These are phyloP conservation scores for Ambrosiella beaveri DNA, from an alignment of 2,329 filamentous ascomycete species.

Conservation along the genomic window DNA sequence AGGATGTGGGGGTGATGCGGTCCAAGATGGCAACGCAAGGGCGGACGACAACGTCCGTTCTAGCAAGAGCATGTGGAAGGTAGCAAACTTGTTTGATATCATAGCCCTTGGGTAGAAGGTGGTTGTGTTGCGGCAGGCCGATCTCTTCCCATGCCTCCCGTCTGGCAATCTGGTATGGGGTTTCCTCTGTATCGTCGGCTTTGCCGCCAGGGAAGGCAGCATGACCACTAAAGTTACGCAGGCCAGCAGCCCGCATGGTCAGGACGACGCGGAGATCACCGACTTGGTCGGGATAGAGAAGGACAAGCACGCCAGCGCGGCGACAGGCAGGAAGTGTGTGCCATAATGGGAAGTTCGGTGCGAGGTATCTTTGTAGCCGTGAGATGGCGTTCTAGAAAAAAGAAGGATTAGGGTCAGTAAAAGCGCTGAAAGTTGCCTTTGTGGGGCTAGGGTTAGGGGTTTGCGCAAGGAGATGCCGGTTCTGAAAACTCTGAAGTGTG, in stretches of 20 bases:
- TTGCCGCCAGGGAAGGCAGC: constrained; percentile 74
- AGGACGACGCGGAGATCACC: constrained; percentile 62
- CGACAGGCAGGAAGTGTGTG: constrained; percentile 43
- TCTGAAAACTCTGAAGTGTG: neutral
- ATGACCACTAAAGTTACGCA: constrained; percentile 62
- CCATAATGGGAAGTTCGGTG: constrained; percentile 45
- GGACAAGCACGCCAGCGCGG: constrained; percentile 70
- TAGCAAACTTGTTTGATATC: constrained; percentile 74
- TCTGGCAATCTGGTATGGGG: constrained; percentile 64
- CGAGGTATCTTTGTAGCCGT: constrained; percentile 41
- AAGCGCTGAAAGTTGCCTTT: neutral
- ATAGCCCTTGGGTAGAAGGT: constrained; percentile 57
- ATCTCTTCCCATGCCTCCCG: constrained; percentile 90
- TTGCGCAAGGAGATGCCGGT: neutral
- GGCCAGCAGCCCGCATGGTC: constrained; percentile 46
- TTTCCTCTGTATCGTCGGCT: constrained; percentile 39
- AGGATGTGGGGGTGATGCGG: constrained; percentile 24
- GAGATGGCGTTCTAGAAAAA: constrained; percentile 35
- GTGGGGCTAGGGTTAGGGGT: neutral
- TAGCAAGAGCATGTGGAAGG: constrained; percentile 58
- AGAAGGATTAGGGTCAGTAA: neutral
- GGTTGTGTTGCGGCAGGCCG: constrained; percentile 58
- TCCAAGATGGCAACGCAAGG: constrained; percentile 67
- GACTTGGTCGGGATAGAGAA: constrained; percentile 68
- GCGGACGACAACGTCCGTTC: constrained; percentile 55